phyloP scores from a whole-genome alignment of 148 eudicot genomes.

The Fagopyrum homotropicum region DNA sequence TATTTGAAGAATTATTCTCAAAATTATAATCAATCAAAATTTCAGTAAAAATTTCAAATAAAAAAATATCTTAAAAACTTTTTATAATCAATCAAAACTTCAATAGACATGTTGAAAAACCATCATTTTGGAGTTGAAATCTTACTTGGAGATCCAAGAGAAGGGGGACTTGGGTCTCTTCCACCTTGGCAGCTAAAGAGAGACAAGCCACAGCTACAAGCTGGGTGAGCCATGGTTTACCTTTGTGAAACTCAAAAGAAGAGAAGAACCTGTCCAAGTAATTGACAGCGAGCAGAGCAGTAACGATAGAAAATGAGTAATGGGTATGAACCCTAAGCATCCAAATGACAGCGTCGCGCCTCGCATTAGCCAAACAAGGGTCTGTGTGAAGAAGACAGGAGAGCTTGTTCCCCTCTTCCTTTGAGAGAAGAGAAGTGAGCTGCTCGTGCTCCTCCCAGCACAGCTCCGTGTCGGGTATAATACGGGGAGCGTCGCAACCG shows the following conservation, averaged over 20 bases:
- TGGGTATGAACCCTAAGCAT: slow-evolving; percentile 49
- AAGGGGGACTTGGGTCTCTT: slow-evolving; percentile 54
- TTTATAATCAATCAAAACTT: neutral
- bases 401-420: slow-evolving; percentile 29
- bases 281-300: slow-evolving; percentile 57
- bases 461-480: slow-evolving; percentile 38
- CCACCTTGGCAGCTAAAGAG: slow-evolving; percentile 65
- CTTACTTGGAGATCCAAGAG: slow-evolving; percentile 58
- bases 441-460: slow-evolving; percentile 66
- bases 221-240: slow-evolving; percentile 56
- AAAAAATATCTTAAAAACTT: neutral
- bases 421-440: slow-evolving; percentile 42
- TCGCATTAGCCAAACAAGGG: slow-evolving; percentile 15
- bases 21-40: neutral
- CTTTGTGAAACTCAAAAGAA: slow-evolving; percentile 31
- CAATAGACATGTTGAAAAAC: neutral
- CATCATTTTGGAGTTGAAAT: neutral
- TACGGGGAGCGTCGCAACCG: slow-evolving; percentile 9
- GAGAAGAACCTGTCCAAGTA: slow-evolving; percentile 57
- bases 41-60: neutral
- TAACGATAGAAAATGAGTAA: slow-evolving; percentile 52
- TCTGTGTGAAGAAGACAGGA: neutral
- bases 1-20: neutral
- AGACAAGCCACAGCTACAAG: slow-evolving; percentile 52
- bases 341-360: slow-evolving; percentile 62